Evolutionary conservation across 805 yeast genomes (phyloP).

Genomic region (Schwanniomyces sp.): DNA sequence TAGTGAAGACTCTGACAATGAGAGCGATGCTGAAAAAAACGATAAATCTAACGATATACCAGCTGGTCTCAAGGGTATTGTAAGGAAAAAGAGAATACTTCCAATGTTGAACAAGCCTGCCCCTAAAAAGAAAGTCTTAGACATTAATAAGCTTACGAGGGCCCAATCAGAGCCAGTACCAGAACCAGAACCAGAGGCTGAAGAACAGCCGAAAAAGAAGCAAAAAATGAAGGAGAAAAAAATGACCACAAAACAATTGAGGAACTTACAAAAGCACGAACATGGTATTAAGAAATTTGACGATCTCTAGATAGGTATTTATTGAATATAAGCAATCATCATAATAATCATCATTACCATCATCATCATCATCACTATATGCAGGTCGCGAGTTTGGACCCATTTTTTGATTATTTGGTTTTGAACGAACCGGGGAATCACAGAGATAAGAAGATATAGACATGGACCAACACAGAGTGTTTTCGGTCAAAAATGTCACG

Average conservation of each 20-base stretch:
- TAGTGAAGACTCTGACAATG: background rate
- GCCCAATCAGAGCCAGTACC: slow-evolving; percentile 2
- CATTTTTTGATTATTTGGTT: background rate
- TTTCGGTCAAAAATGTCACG: slow-evolving; percentile 37
- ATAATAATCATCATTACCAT: background rate
- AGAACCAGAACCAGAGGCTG: slow-evolving; percentile 13
- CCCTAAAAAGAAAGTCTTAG: slow-evolving; percentile 17
- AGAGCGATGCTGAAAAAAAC: slow-evolving; percentile 6
- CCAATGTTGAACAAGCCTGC: slow-evolving; percentile 6
- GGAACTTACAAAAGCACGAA: slow-evolving; percentile 51
- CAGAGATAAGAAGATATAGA: background rate
- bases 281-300: slow-evolving; percentile 69
- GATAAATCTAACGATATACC: slow-evolving; percentile 8
- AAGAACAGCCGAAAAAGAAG: slow-evolving; percentile 24
- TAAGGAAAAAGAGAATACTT: slow-evolving; percentile 12
- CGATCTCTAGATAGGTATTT: slow-evolving; percentile 38
- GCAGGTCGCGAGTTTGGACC: background rate
- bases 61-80: slow-evolving; percentile 2
- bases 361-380: background rate
- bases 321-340: background rate
- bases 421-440: background rate
- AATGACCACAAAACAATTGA: slow-evolving; percentile 45
- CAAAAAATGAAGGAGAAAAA: slow-evolving; percentile 31
- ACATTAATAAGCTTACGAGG: slow-evolving; percentile 14
- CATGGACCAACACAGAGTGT: slow-evolving; percentile 29